A percentile compares a stretch with the other conserved stretches of the same genome.
phyloP scores from a whole-genome alignment of 73 alveolate species.

The Tetrahymena elliotti region DNA sequence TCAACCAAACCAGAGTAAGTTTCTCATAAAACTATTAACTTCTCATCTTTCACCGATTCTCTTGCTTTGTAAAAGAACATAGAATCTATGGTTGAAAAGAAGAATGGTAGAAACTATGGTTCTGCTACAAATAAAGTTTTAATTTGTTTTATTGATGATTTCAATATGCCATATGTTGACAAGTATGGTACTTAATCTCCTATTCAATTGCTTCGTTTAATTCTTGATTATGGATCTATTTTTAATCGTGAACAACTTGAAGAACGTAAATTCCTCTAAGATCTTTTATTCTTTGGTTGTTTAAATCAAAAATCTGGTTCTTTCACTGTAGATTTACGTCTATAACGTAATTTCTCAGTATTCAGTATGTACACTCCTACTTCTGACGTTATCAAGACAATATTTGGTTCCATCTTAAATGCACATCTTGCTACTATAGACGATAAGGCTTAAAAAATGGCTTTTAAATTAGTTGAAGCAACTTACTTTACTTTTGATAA shows the following conservation, averaged over 20 bases:
- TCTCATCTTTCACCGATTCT: slow-evolving; percentile 96
- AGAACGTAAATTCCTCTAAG: slow-evolving; percentile 53
- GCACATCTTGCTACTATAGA: slow-evolving; percentile 86
- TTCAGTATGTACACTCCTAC: slow-evolving; percentile 77
- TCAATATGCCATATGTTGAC: slow-evolving; percentile 99
- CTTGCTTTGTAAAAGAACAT: slow-evolving; percentile 81
- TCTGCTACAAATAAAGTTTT: slow-evolving; percentile 96
- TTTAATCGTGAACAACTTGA: slow-evolving; percentile 97
- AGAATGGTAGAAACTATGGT: slow-evolving; percentile 94
- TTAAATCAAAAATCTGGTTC: slow-evolving; percentile 90
- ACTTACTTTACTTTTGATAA: slow-evolving; percentile 74
- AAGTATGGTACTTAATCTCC: slow-evolving; percentile 99
- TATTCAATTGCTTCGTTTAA: slow-evolving; percentile 91
- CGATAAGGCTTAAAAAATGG: slow-evolving; percentile 68
- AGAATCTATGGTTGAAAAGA: slow-evolving; percentile 92
- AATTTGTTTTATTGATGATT: slow-evolving; percentile 98
- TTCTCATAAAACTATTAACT: slow-evolving; percentile 79
- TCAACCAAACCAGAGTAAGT: slow-evolving; percentile 66
- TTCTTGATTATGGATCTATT: slow-evolving; percentile 88
- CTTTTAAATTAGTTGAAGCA: slow-evolving; percentile 83
- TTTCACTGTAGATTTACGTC: slow-evolving; percentile 93
- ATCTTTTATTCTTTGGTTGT: slow-evolving; percentile 26
- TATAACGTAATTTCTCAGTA: slow-evolving; percentile 97
- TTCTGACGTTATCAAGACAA: slow-evolving; percentile 73
- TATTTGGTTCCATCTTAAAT: slow-evolving; percentile 78